Conservation (phyloP, 495 filamentous ascomycete genomes). For the Neurospora sp. region DNA sequence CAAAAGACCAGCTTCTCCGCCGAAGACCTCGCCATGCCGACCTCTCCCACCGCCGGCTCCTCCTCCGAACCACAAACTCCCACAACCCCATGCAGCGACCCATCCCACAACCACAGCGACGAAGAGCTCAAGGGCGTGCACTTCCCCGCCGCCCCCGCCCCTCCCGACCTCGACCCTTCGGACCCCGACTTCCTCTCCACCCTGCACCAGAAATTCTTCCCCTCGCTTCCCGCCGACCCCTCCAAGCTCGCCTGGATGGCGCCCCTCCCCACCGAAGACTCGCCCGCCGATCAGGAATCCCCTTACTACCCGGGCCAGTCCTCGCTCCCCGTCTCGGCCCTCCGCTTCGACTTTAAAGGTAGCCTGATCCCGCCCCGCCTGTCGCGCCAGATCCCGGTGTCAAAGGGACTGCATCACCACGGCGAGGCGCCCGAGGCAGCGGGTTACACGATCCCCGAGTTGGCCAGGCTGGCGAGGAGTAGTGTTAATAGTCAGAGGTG, state of each 20-base stretch:
- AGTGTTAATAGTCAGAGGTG: constrained; percentile 80
- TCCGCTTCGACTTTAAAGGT: constrained; percentile 86
- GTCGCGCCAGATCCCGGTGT: constrained; percentile 59
- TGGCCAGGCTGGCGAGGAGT: constrained; percentile 72
- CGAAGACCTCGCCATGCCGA: constrained; percentile 11
- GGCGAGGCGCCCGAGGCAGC: constrained; percentile 86
- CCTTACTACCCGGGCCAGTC: constrained; percentile 69
- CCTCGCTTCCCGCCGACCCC: constrained; percentile 71
- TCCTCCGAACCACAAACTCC: constrained; percentile 50
- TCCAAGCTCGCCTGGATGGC: constrained; percentile 84
- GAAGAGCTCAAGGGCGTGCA: constrained; percentile 19
- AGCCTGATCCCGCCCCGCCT: constrained; percentile 63
- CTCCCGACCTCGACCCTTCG: constrained; percentile 68
- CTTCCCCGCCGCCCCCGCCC: constrained; percentile 27
- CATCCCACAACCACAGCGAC: constrained; percentile 23
- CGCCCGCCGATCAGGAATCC: constrained; percentile 49
- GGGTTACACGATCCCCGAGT: constrained; percentile 85
- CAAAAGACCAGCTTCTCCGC: constrained; percentile 17
- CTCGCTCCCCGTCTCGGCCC: constrained; percentile 58
- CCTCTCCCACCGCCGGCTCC: constrained; percentile 11
- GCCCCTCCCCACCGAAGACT: constrained; percentile 48
- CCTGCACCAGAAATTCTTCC: constrained; percentile 89
- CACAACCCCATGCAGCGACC: constrained; percentile 22
- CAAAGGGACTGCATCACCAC: constrained; percentile 84
- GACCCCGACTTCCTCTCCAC: constrained; percentile 72